Evolutionary conservation across 345 rosid genomes (phyloP).

Genomic region (Acer saccharum): DNA sequence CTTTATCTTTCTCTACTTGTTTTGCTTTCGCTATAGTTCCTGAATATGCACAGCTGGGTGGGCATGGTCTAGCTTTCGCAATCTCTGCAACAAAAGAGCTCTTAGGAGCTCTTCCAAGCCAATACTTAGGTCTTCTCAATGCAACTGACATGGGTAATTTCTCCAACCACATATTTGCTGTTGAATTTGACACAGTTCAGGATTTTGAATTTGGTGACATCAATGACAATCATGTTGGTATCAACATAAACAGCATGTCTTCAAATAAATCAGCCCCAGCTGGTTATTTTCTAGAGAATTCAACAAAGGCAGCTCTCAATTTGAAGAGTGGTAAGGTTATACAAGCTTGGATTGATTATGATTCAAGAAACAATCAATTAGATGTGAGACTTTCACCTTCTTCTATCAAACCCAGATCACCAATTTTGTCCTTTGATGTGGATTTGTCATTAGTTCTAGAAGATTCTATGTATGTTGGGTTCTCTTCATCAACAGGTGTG

Average conservation of each 20-base stretch:
- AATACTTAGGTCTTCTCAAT: constrained; percentile 72
- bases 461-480: constrained; percentile 81
- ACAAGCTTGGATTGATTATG: constrained; percentile 90
- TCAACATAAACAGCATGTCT: constrained; percentile 61
- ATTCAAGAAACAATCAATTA: constrained; percentile 52
- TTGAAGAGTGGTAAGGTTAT: constrained; percentile 54
- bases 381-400: constrained; percentile 71
- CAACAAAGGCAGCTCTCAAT: constrained; percentile 37
- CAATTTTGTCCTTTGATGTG: constrained; percentile 60
- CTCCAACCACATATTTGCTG: constrained; percentile 69
- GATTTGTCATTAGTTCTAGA: constrained; percentile 58
- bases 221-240: constrained; percentile 82
- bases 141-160: constrained; percentile 44
- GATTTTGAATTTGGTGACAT: constrained; percentile 71
- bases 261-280: constrained; percentile 66
- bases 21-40: constrained; percentile 80
- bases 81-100: constrained; percentile 56
- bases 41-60: constrained; percentile 66
- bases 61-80: constrained; percentile 82
- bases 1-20: constrained; percentile 73
- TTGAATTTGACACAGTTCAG: constrained; percentile 81
- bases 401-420: constrained; percentile 55
- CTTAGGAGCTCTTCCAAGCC: constrained; percentile 57
- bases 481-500: constrained; percentile 86
- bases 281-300: constrained; percentile 45